phyloP scores from a whole-genome alignment of 1,284 basidiomycete genomes.

The Rhizoctonia solani region DNA sequence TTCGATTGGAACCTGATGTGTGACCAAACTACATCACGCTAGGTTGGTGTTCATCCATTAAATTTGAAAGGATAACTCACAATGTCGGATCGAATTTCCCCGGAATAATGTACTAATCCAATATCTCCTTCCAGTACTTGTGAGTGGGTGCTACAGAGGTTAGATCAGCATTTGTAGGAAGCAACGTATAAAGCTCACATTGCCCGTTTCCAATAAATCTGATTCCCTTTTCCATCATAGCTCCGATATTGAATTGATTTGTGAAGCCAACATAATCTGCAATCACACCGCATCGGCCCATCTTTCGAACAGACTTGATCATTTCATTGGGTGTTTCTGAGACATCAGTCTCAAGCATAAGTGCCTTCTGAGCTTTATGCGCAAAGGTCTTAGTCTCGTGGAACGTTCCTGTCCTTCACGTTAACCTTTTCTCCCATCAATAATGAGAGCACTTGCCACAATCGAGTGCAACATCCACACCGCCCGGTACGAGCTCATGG shows the following conservation, averaged over 20 bases:
- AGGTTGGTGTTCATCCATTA: conserved; percentile 6
- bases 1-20: conserved; percentile 66
- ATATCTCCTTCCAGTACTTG: conserved; percentile 72
- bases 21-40: conserved; percentile 54
- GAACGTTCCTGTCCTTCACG: conserved; percentile 58
- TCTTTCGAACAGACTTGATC: conserved; percentile 62
- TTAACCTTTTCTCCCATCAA: no score
- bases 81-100: conserved; percentile 73
- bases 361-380: conserved; percentile 69
- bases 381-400: conserved; percentile 67
- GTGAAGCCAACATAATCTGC: conserved; percentile 67
- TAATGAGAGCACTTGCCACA: conserved; percentile 43
- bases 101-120: conserved; percentile 63
- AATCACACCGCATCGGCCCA: conserved; percentile 65
- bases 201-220: conserved; percentile 72
- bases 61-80: conserved; percentile 50
- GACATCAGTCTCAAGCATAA: conserved; percentile 78
- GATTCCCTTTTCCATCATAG: conserved; percentile 78
- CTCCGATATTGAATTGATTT: conserved; percentile 73
- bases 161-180: no score
- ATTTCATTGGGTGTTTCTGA: conserved; percentile 74
- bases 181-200: conserved; percentile 35
- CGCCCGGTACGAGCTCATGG: conserved; percentile 64
- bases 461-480: conserved; percentile 66
- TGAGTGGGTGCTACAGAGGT: conserved; percentile 63